A percentile compares a stretch with the other conserved stretches of the same genome.
Evolutionary conservation across 257 asterid genomes (phyloP).

Genomic region (Przewalskia tangutica): DNA sequence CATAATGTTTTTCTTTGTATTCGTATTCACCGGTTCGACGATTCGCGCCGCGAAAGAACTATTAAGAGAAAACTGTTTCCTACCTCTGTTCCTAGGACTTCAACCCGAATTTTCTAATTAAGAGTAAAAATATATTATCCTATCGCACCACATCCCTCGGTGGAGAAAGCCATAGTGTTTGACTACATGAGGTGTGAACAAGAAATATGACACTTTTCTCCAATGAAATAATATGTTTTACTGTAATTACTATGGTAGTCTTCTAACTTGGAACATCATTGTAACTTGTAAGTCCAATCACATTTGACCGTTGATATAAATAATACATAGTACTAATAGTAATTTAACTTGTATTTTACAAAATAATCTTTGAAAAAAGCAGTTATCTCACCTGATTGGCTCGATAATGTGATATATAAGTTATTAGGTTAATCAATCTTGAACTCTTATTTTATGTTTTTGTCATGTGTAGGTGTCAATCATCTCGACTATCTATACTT

Average conservation of each 20-base stretch:
- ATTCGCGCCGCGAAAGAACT: no score
- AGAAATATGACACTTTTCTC: not conserved
- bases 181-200: not conserved
- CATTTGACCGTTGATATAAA: not conserved
- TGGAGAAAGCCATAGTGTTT: not conserved
- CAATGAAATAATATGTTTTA: not conserved
- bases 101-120: no score
- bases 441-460: not conserved
- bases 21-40: no score
- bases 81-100: no score
- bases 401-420: not conserved
- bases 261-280: not conserved
- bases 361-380: not conserved
- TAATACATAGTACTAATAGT: not conserved
- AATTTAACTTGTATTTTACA: not conserved
- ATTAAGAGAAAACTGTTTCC: no score
- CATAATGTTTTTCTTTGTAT: not conserved
- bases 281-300: not conserved
- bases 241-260: not conserved
- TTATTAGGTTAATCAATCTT: not conserved
- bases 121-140: no score
- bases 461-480: not conserved
- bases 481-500: not conserved
- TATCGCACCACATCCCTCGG: no score
- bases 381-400: not conserved